Percentiles rank a stretch among this genome's conserved stretches.
Evolutionary conservation across 2,329 filamentous ascomycete species (phyloP).

Genomic region (Drechslera avenae): DNA sequence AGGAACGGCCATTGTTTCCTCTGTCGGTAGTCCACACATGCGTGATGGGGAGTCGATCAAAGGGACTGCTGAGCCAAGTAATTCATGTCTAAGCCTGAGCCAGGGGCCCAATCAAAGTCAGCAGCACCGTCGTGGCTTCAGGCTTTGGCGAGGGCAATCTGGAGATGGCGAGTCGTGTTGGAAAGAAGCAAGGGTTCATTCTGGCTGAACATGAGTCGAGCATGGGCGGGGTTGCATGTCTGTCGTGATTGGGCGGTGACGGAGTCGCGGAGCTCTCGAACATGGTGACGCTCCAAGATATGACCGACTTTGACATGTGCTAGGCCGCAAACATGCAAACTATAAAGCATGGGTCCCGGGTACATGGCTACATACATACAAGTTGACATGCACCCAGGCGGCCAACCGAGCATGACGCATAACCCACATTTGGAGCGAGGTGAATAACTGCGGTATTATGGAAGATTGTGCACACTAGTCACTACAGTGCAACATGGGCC

Average conservation of each 20-base stretch:
- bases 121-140: constrained; percentile 3
- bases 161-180: constrained; percentile 14
- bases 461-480: too few species aligned
- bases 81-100: constrained; percentile 1
- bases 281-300: neutral
- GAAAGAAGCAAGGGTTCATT: neutral
- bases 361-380: neutral
- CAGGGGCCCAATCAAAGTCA: constrained; percentile 14
- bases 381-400: neutral
- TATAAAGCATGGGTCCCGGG: neutral
- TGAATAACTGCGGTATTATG: too few species aligned
- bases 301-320: neutral
- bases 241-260: constrained; percentile 11
- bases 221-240: neutral
- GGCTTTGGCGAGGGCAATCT: neutral
- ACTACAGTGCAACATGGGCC: too few species aligned
- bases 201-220: constrained; percentile 6
- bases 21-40: neutral
- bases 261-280: constrained; percentile 4
- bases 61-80: constrained; percentile 8
- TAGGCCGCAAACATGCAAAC: constrained; percentile 11
- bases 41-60: constrained; percentile 7
- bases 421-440: too few species aligned
- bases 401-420: neutral
- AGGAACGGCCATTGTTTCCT: neutral